Base-by-base conservation (phyloP, 2,329 filamentous ascomycete species). In the Penicillium sp. region DNA sequence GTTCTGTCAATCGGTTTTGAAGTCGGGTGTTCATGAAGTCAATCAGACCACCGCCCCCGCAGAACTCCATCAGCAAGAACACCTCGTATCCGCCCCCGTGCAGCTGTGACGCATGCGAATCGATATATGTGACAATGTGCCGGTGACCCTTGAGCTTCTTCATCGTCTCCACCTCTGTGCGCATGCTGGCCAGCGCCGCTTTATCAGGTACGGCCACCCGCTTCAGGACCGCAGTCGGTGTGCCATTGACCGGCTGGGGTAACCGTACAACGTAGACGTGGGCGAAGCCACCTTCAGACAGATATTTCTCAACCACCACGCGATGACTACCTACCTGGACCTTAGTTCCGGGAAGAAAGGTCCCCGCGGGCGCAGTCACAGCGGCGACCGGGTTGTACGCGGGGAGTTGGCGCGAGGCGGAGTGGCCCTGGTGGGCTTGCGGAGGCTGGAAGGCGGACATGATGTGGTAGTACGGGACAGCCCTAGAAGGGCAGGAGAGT, bases 11-110 rank as follows among this genome's bases (percentile, higher is more conserved):
- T 41, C 93, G 86, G 68, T 98, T 90, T 72, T 98, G 93, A 61
- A 98, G 74, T 43, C 93, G 82, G 28, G 93, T 98, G 72, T 98
- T 98, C 93, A 98, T 98, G 68, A 97, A 98, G 73, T 98, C 93
- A 67, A 98, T 98, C 66, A 98, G 74, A 28, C 93, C 91, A 55
- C 93, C 93, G 41, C 93, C 93, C 62, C 86, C 83, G 73, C 93
- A 98, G 70, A 85, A 96, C 68, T 98, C 93, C 93, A 98, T 98
- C 55, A 98, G 83, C 63, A 98, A 70, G 63, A 98, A 98, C 48
- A 98, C 93, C 75, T 98, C 93, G 69, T 95, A 98, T 48, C 93
- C 93, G 34, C 90, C 90, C 42, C 87, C 89, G 61, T 87, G 85
- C 60, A 97, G 75, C 71, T 97, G 90, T 13, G 89, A 96, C 29